A percentile compares a stretch with the other conserved stretches of the same genome.
Conservation (phyloP, 176 grass and related monocot species). For the Musa itinerans region DNA sequence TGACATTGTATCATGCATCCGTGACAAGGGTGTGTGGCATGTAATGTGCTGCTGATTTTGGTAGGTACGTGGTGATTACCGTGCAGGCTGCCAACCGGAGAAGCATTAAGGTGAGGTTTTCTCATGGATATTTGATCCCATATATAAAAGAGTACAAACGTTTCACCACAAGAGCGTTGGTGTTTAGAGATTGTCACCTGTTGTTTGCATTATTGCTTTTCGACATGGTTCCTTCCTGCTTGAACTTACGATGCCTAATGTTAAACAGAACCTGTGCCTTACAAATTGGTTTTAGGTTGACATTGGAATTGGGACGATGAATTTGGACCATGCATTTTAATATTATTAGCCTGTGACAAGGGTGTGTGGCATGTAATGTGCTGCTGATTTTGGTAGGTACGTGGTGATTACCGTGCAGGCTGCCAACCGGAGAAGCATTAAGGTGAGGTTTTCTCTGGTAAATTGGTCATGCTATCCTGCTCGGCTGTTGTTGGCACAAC, state of each 20-base stretch:
- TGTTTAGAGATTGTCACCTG: not conserved
- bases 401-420: no score
- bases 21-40: no score
- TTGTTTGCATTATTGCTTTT: not conserved
- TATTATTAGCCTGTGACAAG: no score
- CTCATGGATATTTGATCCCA: conserved; percentile 67
- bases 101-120: not conserved
- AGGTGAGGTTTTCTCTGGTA: no score
- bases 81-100: no score
- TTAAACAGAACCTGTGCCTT: not conserved
- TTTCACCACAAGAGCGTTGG: not conserved
- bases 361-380: no score
- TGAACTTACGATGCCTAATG: not conserved
- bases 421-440: no score
- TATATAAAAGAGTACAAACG: not conserved
- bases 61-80: not conserved
- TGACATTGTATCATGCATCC: not conserved
- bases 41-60: not conserved
- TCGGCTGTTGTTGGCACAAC: no score
- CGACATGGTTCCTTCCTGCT: not conserved
- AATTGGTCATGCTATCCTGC: no score
- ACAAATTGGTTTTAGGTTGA: not conserved
- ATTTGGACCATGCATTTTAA: no score
- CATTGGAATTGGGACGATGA: not conserved
- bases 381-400: no score